Evolutionary conservation across 768 basidiomycete genomes (phyloP).

Genomic region (Strobilomyces confusus): DNA sequence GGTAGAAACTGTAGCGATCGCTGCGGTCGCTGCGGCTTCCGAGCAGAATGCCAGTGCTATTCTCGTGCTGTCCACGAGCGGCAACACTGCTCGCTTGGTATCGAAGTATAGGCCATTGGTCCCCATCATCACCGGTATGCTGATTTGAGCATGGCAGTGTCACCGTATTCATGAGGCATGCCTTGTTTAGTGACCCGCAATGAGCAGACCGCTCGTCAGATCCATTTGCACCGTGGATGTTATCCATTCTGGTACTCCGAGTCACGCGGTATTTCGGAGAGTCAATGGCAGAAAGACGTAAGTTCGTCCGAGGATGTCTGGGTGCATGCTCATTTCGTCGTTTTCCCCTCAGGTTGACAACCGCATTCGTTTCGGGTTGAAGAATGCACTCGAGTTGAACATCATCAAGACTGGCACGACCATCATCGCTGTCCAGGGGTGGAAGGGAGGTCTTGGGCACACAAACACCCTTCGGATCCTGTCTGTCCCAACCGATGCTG

Average conservation of each 20-base stretch:
- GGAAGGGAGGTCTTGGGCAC: constrained; percentile 97
- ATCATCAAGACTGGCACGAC: constrained; percentile 87
- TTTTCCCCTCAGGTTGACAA: constrained; percentile 64
- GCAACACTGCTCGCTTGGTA: constrained; percentile 91
- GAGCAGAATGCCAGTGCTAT: constrained; percentile 96
- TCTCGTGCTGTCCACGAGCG: constrained; percentile 93
- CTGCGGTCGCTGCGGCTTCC: constrained; percentile 90
- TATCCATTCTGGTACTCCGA: constrained; percentile 98
- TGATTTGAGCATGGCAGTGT: not conserved
- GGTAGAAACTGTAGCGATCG: constrained; percentile 92
- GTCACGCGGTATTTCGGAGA: constrained; percentile 80
- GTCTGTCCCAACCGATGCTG: constrained; percentile 75
- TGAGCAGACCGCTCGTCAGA: constrained; percentile 91
- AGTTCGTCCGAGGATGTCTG: constrained; percentile 25
- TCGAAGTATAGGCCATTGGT: constrained; percentile 94
- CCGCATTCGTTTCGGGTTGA: constrained; percentile 84
- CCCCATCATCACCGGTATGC: constrained; percentile 90
- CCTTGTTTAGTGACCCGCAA: constrained; percentile 79
- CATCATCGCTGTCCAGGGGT: constrained; percentile 96
- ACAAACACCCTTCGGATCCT: constrained; percentile 88
- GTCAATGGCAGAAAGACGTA: constrained; percentile 98
- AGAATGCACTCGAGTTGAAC: constrained; percentile 75
- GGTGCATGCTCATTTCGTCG: constrained; percentile 8
- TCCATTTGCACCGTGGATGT: constrained; percentile 93
- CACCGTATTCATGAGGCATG: constrained; percentile 4